Evolutionary conservation across 2,329 filamentous ascomycete genomes (phyloP), one percentile per base, ranked within the genome.

Genomic region (Lachnellula cervina): DNA sequence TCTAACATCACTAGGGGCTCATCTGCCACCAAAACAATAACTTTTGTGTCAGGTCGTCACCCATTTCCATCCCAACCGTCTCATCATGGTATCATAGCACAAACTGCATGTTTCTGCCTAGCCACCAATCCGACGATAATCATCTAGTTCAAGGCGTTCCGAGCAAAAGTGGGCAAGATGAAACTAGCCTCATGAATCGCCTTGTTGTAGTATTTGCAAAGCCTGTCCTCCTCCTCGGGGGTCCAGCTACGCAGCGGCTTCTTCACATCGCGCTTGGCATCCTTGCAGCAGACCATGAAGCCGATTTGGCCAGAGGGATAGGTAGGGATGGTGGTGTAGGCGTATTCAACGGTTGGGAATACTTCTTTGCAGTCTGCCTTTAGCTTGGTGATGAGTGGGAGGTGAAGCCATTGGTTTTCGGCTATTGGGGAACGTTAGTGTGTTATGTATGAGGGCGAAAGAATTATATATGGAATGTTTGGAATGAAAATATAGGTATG

Each of bases 221-320:
- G 80, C 75, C 90, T 87, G 71, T 90, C 86, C 83, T 99, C 94
- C 77, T 97, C 91, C 76, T 95, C 92, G 62, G 80, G 72, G 62
- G 84, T 80, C 87, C 91, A 96, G 68, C 76, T 80, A 70, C 94
- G 88, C 60, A 97, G 71, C 52, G 94, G 94, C 76, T 86, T 89
- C 74, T 83, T 90, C 72, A 97, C 82, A 76, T 99, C 83, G 73
- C 86, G 84, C 71, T 76, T 84, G 72, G 85, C 79, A 72, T 97
- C 93, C 85, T 99, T 97, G 87, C 82, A 89, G 86, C 94, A 97
- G 72, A 99, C 90, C 92, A 99, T 97, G 87, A 99, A 99, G 72
- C 94, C 94, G 70, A 99, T 99, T 80, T 99, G 94, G 72, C 94
- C 94, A 55, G 90, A 96, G 64, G 94, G 94, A 81, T 99, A 99